These are phyloP conservation scores for Fusarium sublunatum DNA, from an alignment of 2,329 filamentous ascomycete genomes.

Conservation along the genomic window DNA sequence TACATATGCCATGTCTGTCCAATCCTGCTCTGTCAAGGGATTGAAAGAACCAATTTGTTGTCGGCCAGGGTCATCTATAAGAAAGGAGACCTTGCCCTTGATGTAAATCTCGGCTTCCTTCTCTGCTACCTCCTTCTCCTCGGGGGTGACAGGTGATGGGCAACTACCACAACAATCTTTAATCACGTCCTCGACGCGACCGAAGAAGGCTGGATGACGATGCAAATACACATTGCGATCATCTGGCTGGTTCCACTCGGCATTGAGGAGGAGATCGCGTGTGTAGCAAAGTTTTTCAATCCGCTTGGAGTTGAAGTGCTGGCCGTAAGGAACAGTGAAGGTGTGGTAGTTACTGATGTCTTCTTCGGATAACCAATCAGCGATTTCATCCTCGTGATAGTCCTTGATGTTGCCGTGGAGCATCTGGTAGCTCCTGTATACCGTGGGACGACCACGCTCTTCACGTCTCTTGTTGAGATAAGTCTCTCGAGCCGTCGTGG, in stretches of 20 bases:
- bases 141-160: conserved; percentile 73
- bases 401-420: conserved; percentile 81
- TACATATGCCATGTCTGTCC: conserved; percentile 92
- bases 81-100: conserved; percentile 76
- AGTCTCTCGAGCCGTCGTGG: conserved; percentile 71
- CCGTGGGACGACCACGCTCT: conserved; percentile 76
- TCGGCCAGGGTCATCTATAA: conserved; percentile 84
- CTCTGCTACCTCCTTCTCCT: conserved; percentile 77
- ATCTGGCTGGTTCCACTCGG: conserved; percentile 84
- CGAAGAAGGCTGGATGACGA: conserved; percentile 88
- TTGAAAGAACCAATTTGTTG: conserved; percentile 80
- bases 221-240: conserved; percentile 82
- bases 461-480: conserved; percentile 77
- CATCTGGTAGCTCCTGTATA: conserved; percentile 53
- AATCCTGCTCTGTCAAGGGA: conserved; percentile 82
- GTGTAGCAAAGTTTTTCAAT: conserved; percentile 87
- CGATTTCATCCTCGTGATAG: conserved; percentile 79
- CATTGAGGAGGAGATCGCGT: conserved; percentile 83
- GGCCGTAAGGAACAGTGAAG: conserved; percentile 76
- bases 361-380: conserved; percentile 82
- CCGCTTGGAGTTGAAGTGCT: conserved; percentile 70
- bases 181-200: conserved; percentile 77
- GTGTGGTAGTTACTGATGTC: conserved; percentile 85
- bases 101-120: conserved; percentile 82
- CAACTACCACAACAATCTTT: conserved; percentile 86